Conservation (phyloP, 2,329 filamentous ascomycete genomes). For the Dothidotthia symphoricarpi region DNA sequence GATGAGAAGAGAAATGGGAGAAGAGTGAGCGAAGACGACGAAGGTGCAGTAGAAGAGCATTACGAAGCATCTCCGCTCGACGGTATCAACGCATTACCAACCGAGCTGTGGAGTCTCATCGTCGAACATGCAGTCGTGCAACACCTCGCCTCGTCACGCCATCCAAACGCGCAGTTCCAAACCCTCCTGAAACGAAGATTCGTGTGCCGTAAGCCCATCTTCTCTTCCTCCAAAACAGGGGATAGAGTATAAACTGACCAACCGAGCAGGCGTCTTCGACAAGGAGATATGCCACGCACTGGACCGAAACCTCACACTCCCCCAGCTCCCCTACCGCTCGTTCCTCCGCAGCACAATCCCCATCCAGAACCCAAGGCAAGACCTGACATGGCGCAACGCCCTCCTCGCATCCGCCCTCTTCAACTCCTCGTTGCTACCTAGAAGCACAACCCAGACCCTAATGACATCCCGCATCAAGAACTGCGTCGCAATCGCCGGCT, state of each 20-base stretch:
- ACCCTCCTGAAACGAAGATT: conserved; percentile 1
- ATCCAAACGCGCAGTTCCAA: not conserved
- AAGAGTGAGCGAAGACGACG: too few relatives aligned
- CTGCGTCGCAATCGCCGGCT: not conserved
- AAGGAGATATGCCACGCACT: conserved; percentile 2
- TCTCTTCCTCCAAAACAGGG: not conserved
- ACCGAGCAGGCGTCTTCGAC: conserved; percentile 1
- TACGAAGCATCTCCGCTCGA: not conserved
- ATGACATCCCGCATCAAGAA: not conserved
- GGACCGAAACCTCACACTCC: not conserved
- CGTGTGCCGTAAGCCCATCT: not conserved
- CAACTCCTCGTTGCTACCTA: conserved; percentile 1
- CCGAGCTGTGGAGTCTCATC: conserved; percentile 5
- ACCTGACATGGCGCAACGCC: not conserved
- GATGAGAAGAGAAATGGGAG: too few relatives aligned
- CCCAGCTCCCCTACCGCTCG: conserved; percentile 1
- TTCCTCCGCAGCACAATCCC: not conserved
- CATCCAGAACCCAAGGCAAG: not conserved
- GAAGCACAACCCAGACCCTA: not conserved
- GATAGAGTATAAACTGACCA: too few relatives aligned
- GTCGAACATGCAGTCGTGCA: not conserved
- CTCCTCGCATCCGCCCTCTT: conserved; percentile 5
- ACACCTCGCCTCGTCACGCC: not conserved
- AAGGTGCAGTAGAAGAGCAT: too few relatives aligned
- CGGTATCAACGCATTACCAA: conserved; percentile 1